Conservation (phyloP, 192 early-diverging fungal species). For the Coemansia sp. region DNA sequence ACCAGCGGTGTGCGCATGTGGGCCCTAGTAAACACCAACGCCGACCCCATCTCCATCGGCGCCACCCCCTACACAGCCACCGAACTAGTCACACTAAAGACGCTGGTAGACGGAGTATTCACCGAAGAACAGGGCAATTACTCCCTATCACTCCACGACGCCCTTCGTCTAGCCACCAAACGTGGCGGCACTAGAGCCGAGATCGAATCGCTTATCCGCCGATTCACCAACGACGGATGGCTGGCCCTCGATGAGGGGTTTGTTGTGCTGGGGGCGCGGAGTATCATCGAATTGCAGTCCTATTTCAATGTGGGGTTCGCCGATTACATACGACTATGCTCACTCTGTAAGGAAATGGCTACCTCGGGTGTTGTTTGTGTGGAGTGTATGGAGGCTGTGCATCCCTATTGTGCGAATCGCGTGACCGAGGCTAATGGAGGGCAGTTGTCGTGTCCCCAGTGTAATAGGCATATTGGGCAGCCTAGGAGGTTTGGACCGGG, state of each 20-base stretch:
- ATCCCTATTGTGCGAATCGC: constrained; percentile 35
- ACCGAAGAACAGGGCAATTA: constrained; percentile 33
- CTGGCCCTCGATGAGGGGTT: constrained; percentile 4
- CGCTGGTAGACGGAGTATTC: constrained; percentile 24
- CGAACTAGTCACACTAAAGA: constrained; percentile 24
- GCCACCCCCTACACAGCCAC: constrained; percentile 24
- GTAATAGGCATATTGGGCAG: constrained; percentile 12
- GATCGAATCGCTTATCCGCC: neutral
- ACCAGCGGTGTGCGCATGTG: constrained; percentile 17
- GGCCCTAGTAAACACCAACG: constrained; percentile 39
- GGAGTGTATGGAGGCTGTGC: constrained; percentile 18
- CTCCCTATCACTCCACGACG: constrained; percentile 19
- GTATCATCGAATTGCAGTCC: constrained; percentile 35
- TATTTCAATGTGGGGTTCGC: constrained; percentile 23
- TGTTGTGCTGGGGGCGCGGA: constrained; percentile 21
- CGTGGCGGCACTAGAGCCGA: neutral
- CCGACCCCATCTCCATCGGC: constrained; percentile 18
- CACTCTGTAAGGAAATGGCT: constrained; percentile 38
- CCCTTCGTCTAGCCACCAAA: constrained; percentile 7
- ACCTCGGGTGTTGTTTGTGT: constrained; percentile 25
- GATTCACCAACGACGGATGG: constrained; percentile 23
- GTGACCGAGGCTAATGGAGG: neutral
- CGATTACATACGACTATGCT: constrained; percentile 28
- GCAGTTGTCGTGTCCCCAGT: constrained; percentile 21
- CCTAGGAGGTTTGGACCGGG: constrained; percentile 29